Evolutionary conservation across 495 filamentous ascomycete genomes (phyloP).

Genomic region (Penicillium subrubescens): DNA sequence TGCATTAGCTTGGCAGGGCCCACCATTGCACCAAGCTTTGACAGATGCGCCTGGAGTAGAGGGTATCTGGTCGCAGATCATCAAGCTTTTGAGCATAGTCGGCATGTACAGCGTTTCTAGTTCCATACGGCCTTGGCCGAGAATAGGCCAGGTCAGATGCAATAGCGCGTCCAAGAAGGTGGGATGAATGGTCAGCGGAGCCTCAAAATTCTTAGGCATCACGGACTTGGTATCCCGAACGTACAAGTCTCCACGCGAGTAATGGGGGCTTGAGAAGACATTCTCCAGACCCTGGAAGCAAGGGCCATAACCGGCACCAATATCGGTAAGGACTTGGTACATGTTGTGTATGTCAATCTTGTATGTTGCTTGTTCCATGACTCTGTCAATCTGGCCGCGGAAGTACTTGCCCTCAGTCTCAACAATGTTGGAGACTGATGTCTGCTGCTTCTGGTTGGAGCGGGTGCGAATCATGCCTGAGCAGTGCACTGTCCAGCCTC

Average conservation of each 20-base stretch:
- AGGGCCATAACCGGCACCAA: constrained; percentile 27
- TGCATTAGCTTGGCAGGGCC: constrained; percentile 24
- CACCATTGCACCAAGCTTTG: constrained; percentile 36
- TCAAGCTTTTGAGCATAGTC: constrained; percentile 37
- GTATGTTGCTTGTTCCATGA: constrained; percentile 18
- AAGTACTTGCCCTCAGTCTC: constrained; percentile 18
- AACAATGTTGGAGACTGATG: constrained; percentile 15
- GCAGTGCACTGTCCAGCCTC: constrained; percentile 41
- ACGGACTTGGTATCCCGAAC: constrained; percentile 27
- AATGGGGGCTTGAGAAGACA: constrained; percentile 19
- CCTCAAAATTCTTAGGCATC: constrained; percentile 34
- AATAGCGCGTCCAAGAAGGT: constrained; percentile 32
- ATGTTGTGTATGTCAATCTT: constrained; percentile 23
- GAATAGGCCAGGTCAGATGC: constrained; percentile 41
- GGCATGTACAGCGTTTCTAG: constrained; percentile 48
- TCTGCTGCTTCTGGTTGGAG: constrained; percentile 20
- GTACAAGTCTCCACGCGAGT: constrained; percentile 25
- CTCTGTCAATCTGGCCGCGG: constrained; percentile 11
- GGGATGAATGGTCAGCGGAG: constrained; percentile 28
- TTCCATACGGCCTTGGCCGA: constrained; percentile 43
- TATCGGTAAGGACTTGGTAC: constrained; percentile 28
- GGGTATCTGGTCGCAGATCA: constrained; percentile 26
- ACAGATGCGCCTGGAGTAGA: constrained; percentile 30
- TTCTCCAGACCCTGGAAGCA: constrained; percentile 30
- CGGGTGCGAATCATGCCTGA: constrained; percentile 27